Evolutionary conservation across 73 alveolate species (phyloP).

Genomic region (Uronychia binucleata): DNA sequence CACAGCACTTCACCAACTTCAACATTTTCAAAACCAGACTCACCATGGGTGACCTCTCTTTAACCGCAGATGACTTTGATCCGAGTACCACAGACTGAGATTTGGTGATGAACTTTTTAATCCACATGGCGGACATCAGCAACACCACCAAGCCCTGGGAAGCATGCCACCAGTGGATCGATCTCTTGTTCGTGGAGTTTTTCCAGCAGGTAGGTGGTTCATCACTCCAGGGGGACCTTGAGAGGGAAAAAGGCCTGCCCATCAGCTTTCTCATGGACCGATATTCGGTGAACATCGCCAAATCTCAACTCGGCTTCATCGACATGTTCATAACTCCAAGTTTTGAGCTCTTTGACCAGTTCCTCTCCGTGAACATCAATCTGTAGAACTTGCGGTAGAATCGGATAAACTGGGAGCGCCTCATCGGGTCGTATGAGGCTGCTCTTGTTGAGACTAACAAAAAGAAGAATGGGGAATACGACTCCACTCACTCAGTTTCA

Average conservation of each 20-base stretch:
- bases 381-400: not conserved
- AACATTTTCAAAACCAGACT: constrained; percentile 47
- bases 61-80: constrained; percentile 68
- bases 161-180: constrained; percentile 81
- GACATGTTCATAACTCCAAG: constrained; percentile 57
- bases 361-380: not conserved
- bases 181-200: constrained; percentile 81
- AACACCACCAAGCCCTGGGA: constrained; percentile 83
- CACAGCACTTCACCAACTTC: constrained; percentile 78
- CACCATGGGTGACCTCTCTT: constrained; percentile 39
- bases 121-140: constrained; percentile 83
- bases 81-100: constrained; percentile 51
- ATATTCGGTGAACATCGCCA: constrained; percentile 77
- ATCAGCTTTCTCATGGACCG: constrained; percentile 86
- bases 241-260: constrained; percentile 71
- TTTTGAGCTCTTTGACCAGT: constrained; percentile 41
- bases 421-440: not conserved
- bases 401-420: not conserved
- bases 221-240: constrained; percentile 85
- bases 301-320: constrained; percentile 78
- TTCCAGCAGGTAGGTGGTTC: constrained; percentile 52
- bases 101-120: constrained; percentile 53
- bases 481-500: not conserved
- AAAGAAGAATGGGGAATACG: not conserved
- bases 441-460: not conserved